Evolutionary conservation across 495 filamentous ascomycete species (phyloP).

Genomic region (Penicillium lagena): DNA sequence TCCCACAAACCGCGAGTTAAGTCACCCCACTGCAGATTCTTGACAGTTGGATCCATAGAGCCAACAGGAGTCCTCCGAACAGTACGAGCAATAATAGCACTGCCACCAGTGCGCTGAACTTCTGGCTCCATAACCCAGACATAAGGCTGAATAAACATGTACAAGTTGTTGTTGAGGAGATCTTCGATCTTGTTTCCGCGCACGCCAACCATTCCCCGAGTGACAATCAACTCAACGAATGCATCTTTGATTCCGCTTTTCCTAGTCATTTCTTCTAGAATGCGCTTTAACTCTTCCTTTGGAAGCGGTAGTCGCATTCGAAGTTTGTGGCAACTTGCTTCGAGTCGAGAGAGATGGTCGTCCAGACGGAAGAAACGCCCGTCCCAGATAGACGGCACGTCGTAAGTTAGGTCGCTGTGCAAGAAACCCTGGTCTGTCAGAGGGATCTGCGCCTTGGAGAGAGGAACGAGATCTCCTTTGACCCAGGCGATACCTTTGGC

Average conservation of each 20-base stretch:
- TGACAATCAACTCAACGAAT: constrained; percentile 35
- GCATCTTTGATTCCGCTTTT: constrained; percentile 32
- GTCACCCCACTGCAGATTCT: constrained; percentile 39
- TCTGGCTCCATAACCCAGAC: constrained; percentile 36
- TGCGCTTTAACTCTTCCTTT: constrained; percentile 20
- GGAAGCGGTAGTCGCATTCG: constrained; percentile 27
- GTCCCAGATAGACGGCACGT: constrained; percentile 36
- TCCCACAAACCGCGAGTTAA: constrained; percentile 28
- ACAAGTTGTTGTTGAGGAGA: constrained; percentile 23
- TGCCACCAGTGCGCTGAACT: constrained; percentile 23
- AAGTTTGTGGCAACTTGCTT: constrained; percentile 28
- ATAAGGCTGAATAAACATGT: constrained; percentile 32
- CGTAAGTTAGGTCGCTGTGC: constrained; percentile 36
- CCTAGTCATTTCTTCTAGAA: constrained; percentile 27
- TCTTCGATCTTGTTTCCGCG: constrained; percentile 21
- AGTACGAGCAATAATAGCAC: constrained; percentile 30
- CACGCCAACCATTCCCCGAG: constrained; percentile 21
- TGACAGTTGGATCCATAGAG: constrained; percentile 32
- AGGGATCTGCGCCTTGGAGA: constrained; percentile 30
- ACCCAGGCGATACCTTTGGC: constrained; percentile 31
- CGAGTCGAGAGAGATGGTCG: constrained; percentile 28
- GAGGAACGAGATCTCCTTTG: constrained; percentile 21
- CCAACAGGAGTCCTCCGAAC: constrained; percentile 27
- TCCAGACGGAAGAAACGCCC: constrained; percentile 33
- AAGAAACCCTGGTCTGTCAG: constrained; percentile 35